A percentile compares a stretch with the other conserved stretches of the same genome.
phyloP scores from a whole-genome alignment of 805 yeast genomes.

The Ogataea pini region DNA sequence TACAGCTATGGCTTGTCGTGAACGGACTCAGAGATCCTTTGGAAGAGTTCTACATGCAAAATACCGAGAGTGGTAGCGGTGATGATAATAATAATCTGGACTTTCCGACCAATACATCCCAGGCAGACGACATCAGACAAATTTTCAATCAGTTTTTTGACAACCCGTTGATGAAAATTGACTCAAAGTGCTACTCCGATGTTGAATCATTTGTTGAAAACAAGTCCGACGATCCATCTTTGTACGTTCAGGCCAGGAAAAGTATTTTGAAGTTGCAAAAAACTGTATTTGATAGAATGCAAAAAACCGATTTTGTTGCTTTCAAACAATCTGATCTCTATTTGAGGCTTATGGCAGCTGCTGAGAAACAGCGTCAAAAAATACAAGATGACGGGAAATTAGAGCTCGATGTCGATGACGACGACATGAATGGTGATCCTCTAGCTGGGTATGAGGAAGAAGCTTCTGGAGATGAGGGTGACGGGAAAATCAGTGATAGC shows the following conservation, averaged over 20 bases:
- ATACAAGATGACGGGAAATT: not conserved
- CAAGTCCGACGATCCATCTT: constrained; percentile 23
- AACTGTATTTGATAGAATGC: constrained; percentile 51
- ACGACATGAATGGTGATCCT: constrained; percentile 35
- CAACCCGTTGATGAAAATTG: constrained; percentile 33
- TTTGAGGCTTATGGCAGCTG: constrained; percentile 50
- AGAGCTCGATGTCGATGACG: constrained; percentile 12
- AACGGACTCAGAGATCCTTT: constrained; percentile 73
- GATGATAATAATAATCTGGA: constrained; percentile 25
- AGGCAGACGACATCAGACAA: constrained; percentile 52
- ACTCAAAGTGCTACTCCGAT: constrained; percentile 29
- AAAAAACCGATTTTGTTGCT: constrained; percentile 51
- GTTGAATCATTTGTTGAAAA: constrained; percentile 41
- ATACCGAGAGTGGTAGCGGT: constrained; percentile 32
- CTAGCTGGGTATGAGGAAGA: constrained; percentile 34
- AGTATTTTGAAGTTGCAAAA: constrained; percentile 61
- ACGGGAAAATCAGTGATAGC: constrained; percentile 34
- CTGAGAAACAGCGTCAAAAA: constrained; percentile 23
- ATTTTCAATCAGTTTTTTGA: constrained; percentile 48
- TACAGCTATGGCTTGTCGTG: constrained; percentile 68
- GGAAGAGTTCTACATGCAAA: constrained; percentile 43
- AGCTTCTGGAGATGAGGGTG: constrained; percentile 36
- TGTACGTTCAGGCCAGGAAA: constrained; percentile 57
- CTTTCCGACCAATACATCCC: constrained; percentile 36
- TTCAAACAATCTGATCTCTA: constrained; percentile 63